Percentiles rank a stretch among this genome's conserved stretches.
These are phyloP conservation scores for Trametes punicea DNA, from an alignment of 768 basidiomycete species.

Conservation along the genomic window DNA sequence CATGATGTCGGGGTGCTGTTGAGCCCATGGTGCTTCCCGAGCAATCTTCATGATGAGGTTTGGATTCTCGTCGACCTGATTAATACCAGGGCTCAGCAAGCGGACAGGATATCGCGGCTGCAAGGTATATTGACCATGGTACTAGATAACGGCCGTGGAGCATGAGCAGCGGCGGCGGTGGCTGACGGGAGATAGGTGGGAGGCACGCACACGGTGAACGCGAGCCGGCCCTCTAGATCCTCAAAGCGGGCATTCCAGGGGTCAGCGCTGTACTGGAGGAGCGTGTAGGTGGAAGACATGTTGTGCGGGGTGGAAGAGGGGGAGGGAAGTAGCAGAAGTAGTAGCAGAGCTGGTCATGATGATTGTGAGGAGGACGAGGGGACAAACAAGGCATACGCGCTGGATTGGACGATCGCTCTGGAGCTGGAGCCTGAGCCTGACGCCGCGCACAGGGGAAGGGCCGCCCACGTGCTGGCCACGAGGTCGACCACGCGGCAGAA, in stretches of 20 bases:
- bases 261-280: slow-evolving; percentile 65
- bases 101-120: neutral
- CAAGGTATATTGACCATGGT: slow-evolving; percentile 11
- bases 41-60: slow-evolving; percentile 62
- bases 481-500: slow-evolving; percentile 20
- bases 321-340: neutral
- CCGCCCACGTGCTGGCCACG: slow-evolving; percentile 25
- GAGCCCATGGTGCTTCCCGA: slow-evolving; percentile 64
- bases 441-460: slow-evolving; percentile 3
- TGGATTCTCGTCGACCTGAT: slow-evolving; percentile 52
- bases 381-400: slow-evolving; percentile 16
- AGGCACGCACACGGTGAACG: slow-evolving; percentile 63
- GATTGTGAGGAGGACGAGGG: slow-evolving; percentile 7
- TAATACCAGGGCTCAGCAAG: neutral
- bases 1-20: slow-evolving; percentile 67
- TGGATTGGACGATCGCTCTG: slow-evolving; percentile 1
- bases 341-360: slow-evolving; percentile 3
- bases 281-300: slow-evolving; percentile 43
- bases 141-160: slow-evolving; percentile 12
- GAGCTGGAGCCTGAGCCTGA: neutral
- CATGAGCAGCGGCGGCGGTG: neutral
- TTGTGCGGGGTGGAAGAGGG: slow-evolving; percentile 20
- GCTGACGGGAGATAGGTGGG: neutral
- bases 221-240: slow-evolving; percentile 59
- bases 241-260: slow-evolving; percentile 58